Conservation (phyloP, 495 filamentous ascomycete species). For the Durotheca rogersii region DNA sequence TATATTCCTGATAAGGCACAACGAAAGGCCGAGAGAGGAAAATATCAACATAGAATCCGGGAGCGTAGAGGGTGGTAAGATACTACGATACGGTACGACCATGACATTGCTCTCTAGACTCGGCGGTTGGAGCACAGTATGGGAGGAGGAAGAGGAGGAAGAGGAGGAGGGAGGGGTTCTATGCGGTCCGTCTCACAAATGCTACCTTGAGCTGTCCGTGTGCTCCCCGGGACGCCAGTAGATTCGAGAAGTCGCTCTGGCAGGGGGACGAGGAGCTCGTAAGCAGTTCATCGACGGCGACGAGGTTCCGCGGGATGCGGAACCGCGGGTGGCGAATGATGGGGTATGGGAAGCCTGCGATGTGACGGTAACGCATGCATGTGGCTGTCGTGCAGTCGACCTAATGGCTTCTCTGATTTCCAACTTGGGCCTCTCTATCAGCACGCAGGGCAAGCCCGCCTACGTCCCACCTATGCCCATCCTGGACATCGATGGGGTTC, state of each 20-base stretch:
- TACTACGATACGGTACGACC: too few relatives aligned
- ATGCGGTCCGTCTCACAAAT: slow-evolving; percentile 23
- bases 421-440: background rate
- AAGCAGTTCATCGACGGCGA: slow-evolving; percentile 16
- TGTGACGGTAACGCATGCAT: slow-evolving; percentile 25
- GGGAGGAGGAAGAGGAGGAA: too few relatives aligned
- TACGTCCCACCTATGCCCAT: slow-evolving; percentile 6
- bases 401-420: background rate
- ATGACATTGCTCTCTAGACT: too few relatives aligned
- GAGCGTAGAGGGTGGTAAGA: too few relatives aligned
- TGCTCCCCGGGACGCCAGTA: background rate
- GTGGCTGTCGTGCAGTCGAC: slow-evolving; percentile 28
- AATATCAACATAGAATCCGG: too few relatives aligned
- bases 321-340: slow-evolving; percentile 23
- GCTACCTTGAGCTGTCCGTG: slow-evolving; percentile 1
- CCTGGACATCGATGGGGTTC: background rate
- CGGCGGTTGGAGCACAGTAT: too few relatives aligned
- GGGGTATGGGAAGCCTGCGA: slow-evolving; percentile 17
- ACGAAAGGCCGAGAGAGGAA: too few relatives aligned
- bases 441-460: slow-evolving; percentile 17
- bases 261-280: background rate
- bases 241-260: slow-evolving; percentile 15
- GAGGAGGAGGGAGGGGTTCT: slow-evolving; percentile 1
- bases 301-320: slow-evolving; percentile 4
- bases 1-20: too few relatives aligned